Evolutionary conservation across 1,284 basidiomycete genomes (phyloP).

Genomic region (Apiotrichum laibachii): DNA sequence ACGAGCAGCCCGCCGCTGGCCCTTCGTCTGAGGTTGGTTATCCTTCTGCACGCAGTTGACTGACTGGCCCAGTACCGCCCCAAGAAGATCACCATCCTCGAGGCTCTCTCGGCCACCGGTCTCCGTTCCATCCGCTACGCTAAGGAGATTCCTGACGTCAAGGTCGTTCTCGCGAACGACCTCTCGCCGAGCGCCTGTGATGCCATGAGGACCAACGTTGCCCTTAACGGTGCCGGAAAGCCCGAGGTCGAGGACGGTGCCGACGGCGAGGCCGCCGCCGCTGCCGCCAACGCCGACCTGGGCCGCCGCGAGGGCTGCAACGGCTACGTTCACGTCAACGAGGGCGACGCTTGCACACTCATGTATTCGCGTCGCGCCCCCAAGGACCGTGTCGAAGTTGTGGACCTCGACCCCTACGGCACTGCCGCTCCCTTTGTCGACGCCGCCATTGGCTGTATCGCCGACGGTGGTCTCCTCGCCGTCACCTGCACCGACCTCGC

Average conservation of each 20-base stretch:
- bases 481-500: constrained; percentile 96
- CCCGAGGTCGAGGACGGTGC: constrained; percentile 8
- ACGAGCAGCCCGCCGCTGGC: constrained; percentile 21
- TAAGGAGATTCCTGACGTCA: constrained; percentile 90
- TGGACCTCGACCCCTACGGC: constrained; percentile 97
- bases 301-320: constrained; percentile 44
- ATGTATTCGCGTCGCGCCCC: constrained; percentile 84
- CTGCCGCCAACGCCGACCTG: constrained; percentile 22
- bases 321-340: constrained; percentile 74
- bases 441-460: constrained; percentile 86
- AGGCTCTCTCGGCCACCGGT: constrained; percentile 93
- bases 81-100: constrained; percentile 77
- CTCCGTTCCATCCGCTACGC: constrained; percentile 95
- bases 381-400: constrained; percentile 77
- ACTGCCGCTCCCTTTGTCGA: constrained; percentile 97
- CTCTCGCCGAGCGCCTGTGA: constrained; percentile 76
- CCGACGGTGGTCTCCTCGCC: constrained; percentile 87
- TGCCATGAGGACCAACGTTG: constrained; percentile 84
- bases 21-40: constrained; percentile 23
- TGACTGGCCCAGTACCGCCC: constrained; percentile 53
- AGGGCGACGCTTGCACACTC: constrained; percentile 87
- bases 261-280: constrained; percentile 10
- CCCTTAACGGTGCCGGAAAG: constrained; percentile 73
- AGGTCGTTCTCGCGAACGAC: constrained; percentile 93
- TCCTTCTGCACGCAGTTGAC: neutral